Conservation (phyloP, 2,329 filamentous ascomycete genomes). For the Eurotiales sp. region DNA sequence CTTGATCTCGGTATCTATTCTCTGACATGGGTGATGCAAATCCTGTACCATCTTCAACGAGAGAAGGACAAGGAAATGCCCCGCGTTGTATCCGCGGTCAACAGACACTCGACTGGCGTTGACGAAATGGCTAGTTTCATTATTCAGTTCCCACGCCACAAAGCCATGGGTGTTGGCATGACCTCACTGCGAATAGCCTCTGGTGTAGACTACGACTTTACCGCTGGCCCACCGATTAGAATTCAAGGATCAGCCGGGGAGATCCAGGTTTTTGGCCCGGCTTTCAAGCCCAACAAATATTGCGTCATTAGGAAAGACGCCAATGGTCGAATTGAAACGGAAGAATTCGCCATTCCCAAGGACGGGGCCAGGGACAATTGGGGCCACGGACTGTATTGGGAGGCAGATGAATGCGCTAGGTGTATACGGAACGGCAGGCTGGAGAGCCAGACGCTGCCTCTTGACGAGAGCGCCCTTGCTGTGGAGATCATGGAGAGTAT, state of each 20-base stretch:
- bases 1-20: conserved; percentile 70
- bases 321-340: conserved; percentile 18
- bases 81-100: too few species aligned
- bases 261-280: conserved; percentile 72
- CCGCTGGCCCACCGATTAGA: conserved; percentile 58
- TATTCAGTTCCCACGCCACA: too few species aligned
- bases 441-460: conserved; percentile 67
- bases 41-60: conserved; percentile 81
- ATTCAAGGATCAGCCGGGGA: conserved; percentile 79
- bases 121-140: too few species aligned
- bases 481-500: conserved; percentile 85
- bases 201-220: conserved; percentile 54
- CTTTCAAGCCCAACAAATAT: conserved; percentile 66
- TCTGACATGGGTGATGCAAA: conserved; percentile 87
- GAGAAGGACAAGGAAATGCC: too few species aligned
- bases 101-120: too few species aligned
- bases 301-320: conserved; percentile 51
- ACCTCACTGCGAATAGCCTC: conserved; percentile 61
- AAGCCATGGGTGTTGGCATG: conserved; percentile 69
- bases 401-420: conserved; percentile 73
- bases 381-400: conserved; percentile 91
- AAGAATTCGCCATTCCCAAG: conserved; percentile 46
- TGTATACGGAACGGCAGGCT: conserved; percentile 72
- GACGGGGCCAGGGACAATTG: too few species aligned
- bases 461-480: conserved; percentile 74